Conservation (phyloP, 306 rosid species). For the Cajanus cajan region DNA sequence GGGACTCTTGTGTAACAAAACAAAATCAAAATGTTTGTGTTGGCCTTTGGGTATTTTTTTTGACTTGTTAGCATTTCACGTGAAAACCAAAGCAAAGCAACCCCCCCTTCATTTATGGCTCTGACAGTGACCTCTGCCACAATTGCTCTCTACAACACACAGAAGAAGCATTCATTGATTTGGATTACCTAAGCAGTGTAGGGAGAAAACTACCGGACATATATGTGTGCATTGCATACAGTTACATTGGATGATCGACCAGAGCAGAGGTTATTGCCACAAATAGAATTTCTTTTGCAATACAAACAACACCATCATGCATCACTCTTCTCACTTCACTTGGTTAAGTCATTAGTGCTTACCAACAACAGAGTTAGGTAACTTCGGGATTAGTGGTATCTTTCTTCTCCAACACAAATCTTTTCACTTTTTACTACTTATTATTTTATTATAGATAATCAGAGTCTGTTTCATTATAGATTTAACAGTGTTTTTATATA, state of each 20-base stretch:
- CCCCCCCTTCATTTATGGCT: conserved; percentile 49
- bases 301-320: conserved; percentile 1
- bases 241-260: neutral
- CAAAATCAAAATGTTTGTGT: conserved; percentile 57
- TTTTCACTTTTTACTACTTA: neutral
- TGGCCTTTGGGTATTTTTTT: conserved; percentile 24
- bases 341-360: neutral
- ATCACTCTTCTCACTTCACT: neutral
- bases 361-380: conserved; percentile 43
- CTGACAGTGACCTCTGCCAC: conserved; percentile 38
- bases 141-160: neutral
- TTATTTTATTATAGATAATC: too few relatives aligned
- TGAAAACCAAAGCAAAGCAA: conserved; percentile 18
- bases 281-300: conserved; percentile 21
- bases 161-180: neutral
- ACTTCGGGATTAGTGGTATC: conserved; percentile 62
- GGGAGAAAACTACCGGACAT: neutral
- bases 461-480: too few relatives aligned
- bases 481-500: too few relatives aligned
- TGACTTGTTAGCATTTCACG: conserved; percentile 37
- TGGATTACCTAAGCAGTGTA: neutral
- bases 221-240: neutral
- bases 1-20: neutral
- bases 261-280: neutral
- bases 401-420: neutral